These are phyloP conservation scores for Torulaspora globosa DNA, from an alignment of 1,139 yeast species.

Conservation along the genomic window DNA sequence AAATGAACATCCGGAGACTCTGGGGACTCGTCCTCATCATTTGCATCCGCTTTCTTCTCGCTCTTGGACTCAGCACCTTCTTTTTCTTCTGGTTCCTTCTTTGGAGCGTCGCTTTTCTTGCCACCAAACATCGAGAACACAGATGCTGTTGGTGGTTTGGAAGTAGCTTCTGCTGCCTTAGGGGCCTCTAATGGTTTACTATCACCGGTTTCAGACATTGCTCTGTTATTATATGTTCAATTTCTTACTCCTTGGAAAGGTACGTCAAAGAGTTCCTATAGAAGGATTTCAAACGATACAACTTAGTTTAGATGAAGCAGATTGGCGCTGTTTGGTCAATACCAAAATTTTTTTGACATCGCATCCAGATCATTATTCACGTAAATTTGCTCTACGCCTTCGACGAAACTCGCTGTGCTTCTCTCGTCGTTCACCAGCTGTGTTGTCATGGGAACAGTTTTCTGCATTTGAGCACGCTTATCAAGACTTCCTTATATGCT, in stretches of 20 bases:
- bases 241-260: too few species aligned
- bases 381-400: not conserved
- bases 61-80: slow-evolving; percentile 28
- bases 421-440: not conserved
- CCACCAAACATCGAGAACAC: slow-evolving; percentile 93
- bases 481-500: too few species aligned
- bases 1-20: slow-evolving; percentile 94
- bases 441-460: not conserved
- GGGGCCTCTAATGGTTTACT: slow-evolving; percentile 27
- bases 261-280: too few species aligned
- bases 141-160: slow-evolving; percentile 61
- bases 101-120: slow-evolving; percentile 59
- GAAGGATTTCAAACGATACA: not conserved
- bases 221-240: not conserved
- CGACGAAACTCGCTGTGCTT: not conserved
- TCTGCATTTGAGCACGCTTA: too few species aligned
- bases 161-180: slow-evolving; percentile 28
- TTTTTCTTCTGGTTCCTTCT: slow-evolving; percentile 39
- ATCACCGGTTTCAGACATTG: slow-evolving; percentile 35
- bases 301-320: not conserved
- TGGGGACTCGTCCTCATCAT: slow-evolving; percentile 64
- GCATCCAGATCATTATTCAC: not conserved
- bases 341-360: not conserved
- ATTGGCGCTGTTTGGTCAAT: not conserved
- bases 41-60: slow-evolving; percentile 35